A percentile compares a stretch with the other conserved stretches of the same genome.
These are phyloP conservation scores for Tylopilus rubrobrunneus DNA, from an alignment of 768 basidiomycete species.

Conservation along the genomic window DNA sequence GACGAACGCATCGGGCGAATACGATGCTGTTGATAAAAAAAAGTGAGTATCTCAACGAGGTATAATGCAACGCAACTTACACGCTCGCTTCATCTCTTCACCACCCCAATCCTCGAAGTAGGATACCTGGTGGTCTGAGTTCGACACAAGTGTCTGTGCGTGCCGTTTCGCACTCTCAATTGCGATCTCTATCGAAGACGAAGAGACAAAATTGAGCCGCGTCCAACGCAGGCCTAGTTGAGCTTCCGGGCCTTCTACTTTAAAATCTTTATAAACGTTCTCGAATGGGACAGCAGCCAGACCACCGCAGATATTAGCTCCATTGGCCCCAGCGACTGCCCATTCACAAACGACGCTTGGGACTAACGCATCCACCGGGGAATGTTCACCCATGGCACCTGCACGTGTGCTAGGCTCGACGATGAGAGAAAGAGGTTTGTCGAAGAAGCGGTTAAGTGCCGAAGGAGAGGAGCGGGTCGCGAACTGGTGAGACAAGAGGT, in stretches of 20 bases:
- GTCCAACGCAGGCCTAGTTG: constrained; percentile 42
- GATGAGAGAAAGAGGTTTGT: constrained; percentile 79
- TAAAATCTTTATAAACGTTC: background rate
- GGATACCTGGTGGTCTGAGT: constrained; percentile 82
- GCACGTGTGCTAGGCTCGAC: constrained; percentile 84
- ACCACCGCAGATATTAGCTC: constrained; percentile 38
- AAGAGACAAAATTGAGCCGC: constrained; percentile 71
- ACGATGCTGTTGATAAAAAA: constrained; percentile 36
- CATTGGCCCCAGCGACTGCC: constrained; percentile 44
- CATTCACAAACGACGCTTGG: constrained; percentile 87
- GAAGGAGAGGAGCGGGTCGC: constrained; percentile 65
- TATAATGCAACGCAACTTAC: constrained; percentile 39
- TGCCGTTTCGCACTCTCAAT: constrained; percentile 55
- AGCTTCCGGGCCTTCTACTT: constrained; percentile 7
- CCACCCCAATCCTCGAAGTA: constrained; percentile 82
- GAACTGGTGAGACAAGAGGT: constrained; percentile 70
- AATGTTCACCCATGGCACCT: constrained; percentile 88
- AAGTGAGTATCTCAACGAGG: background rate
- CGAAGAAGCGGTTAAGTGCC: constrained; percentile 81
- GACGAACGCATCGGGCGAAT: constrained; percentile 78
- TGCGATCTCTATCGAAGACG: constrained; percentile 52
- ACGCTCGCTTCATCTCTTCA: constrained; percentile 77
- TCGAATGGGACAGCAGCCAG: constrained; percentile 40
- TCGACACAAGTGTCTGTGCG: constrained; percentile 55
- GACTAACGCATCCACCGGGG: constrained; percentile 84